These are phyloP conservation scores for Oenanthe sinensis DNA, from an alignment of 129 eudicot genomes.

Conservation along the genomic window DNA sequence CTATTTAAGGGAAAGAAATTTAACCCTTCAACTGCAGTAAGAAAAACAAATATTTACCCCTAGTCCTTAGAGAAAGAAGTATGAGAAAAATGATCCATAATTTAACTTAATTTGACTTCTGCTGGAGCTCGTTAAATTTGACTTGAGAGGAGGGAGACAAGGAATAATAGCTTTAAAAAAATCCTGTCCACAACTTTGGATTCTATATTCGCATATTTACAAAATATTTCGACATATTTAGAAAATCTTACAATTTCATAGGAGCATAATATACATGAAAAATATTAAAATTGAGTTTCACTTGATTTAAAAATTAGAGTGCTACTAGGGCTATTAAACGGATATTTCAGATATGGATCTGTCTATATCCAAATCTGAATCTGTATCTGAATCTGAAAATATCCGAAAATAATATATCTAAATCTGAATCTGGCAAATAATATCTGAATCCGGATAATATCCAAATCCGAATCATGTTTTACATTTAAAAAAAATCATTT, in stretches of 20 bases:
- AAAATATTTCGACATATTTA: neutral
- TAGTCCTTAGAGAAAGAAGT: neutral
- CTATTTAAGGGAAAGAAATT: neutral
- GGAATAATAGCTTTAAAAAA: neutral
- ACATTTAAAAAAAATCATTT: no score
- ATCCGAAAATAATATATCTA: no score
- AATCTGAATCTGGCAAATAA: no score
- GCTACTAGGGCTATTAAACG: no score
- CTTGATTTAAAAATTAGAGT: neutral
- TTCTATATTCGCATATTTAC: neutral
- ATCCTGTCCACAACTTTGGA: neutral
- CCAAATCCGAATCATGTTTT: no score
- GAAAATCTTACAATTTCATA: neutral
- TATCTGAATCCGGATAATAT: no score
- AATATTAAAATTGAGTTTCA: conserved; percentile 1
- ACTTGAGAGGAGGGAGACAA: neutral
- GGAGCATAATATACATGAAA: neutral
- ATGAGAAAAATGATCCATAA: neutral
- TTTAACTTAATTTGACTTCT: neutral
- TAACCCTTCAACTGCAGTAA: neutral
- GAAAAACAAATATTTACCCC: neutral
- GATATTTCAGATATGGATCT: no score
- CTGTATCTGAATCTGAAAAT: no score
- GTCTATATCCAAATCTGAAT: no score
- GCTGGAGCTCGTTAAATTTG: neutral